These are phyloP conservation scores for Ilex paraguariensis DNA, from an alignment of 305 asterid species.

Conservation along the genomic window DNA sequence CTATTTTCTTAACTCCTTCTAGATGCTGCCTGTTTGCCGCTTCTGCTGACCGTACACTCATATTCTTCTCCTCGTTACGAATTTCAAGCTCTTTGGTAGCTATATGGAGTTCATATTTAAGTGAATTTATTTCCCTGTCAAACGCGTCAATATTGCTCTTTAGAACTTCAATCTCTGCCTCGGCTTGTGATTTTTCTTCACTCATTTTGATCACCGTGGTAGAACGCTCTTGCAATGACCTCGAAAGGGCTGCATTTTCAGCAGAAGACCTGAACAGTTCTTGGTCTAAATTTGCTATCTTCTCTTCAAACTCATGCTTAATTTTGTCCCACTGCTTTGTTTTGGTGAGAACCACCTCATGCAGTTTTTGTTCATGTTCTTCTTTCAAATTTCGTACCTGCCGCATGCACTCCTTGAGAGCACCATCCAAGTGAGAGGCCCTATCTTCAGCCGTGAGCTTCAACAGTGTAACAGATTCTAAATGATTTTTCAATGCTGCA, in stretches of 20 bases:
- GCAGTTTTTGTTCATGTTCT: constrained; percentile 73
- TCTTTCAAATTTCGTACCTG: constrained; percentile 86
- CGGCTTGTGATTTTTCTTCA: constrained; percentile 79
- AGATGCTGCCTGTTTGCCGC: constrained; percentile 85
- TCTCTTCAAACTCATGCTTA: constrained; percentile 71
- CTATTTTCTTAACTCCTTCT: constrained; percentile 90
- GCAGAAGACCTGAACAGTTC: constrained; percentile 70
- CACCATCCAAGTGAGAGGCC: constrained; percentile 85
- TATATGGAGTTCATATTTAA: constrained; percentile 74
- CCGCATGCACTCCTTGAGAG: constrained; percentile 94
- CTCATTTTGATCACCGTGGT: constrained; percentile 73
- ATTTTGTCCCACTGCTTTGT: constrained; percentile 69
- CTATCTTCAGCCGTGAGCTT: constrained; percentile 94
- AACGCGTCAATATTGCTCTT: constrained; percentile 64
- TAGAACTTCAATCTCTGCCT: constrained; percentile 68
- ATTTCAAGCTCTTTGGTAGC: constrained; percentile 83
- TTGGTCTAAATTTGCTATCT: constrained; percentile 58
- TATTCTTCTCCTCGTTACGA: constrained; percentile 89
- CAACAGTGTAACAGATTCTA: constrained; percentile 86
- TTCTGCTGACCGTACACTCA: constrained; percentile 95
- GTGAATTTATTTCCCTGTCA: constrained; percentile 73
- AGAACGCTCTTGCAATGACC: constrained; percentile 91
- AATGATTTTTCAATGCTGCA: constrained; percentile 69
- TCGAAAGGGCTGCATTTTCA: constrained; percentile 73
- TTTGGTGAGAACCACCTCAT: constrained; percentile 61